A percentile compares a stretch with the other conserved stretches of the same genome.
These are phyloP conservation scores for Cyclotella baltica DNA, from an alignment of 108 stramenopile species.

Conservation along the genomic window DNA sequence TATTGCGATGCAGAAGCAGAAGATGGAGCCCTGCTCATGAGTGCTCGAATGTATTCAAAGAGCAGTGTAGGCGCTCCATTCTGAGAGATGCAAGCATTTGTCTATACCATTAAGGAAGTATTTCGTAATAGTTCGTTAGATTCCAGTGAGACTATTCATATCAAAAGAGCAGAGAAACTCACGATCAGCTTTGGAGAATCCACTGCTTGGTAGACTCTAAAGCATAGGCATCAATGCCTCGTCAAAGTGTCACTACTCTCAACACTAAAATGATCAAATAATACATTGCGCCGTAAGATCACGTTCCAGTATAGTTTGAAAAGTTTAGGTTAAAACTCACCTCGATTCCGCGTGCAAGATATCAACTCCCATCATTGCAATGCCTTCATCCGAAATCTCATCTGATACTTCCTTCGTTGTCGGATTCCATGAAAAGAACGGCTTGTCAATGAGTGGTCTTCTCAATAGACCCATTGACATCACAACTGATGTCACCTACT, in stretches of 20 bases:
- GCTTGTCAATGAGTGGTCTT: constrained; percentile 77
- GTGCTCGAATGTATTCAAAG: constrained; percentile 59
- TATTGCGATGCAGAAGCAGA: background rate
- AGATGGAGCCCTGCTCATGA: constrained; percentile 40
- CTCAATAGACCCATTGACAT: too few species aligned
- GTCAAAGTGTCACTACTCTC: constrained; percentile 89
- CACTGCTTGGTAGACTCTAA: too few species aligned
- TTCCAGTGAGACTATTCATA: background rate
- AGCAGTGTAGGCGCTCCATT: constrained; percentile 48
- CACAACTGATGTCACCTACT: too few species aligned
- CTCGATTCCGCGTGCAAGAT: constrained; percentile 89
- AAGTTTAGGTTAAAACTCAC: too few species aligned
- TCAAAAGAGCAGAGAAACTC: constrained; percentile 30
- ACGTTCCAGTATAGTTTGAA: too few species aligned
- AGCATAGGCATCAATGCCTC: too few species aligned
- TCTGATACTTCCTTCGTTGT: constrained; percentile 55
- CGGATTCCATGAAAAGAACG: constrained; percentile 77
- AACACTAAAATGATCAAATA: too few species aligned
- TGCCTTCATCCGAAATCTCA: constrained; percentile 55
- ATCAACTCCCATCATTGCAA: constrained; percentile 77
- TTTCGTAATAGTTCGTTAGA: background rate
- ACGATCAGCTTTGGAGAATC: too few species aligned
- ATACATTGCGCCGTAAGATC: too few species aligned
- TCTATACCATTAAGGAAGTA: background rate
- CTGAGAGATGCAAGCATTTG: constrained; percentile 57